These are phyloP conservation scores for Aspergillus sp. DNA, from an alignment of 2,329 filamentous ascomycete genomes.

Conservation along the genomic window DNA sequence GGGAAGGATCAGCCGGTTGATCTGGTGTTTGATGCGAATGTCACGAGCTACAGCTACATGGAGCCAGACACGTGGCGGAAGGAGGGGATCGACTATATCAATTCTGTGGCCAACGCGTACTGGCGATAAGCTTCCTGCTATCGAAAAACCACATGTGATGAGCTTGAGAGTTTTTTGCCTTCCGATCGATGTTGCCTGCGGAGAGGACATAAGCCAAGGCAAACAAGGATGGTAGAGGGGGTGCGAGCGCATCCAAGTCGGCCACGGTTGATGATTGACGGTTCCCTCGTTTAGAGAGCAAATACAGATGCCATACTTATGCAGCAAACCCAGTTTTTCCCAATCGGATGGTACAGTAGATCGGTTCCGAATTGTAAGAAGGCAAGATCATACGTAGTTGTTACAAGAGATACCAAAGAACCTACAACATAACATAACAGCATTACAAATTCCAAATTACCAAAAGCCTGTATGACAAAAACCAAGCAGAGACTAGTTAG, in stretches of 20 bases:
- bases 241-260: neutral
- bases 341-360: neutral
- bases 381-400: neutral
- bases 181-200: neutral
- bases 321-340: neutral
- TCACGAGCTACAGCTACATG: constrained; percentile 43
- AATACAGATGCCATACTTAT: neutral
- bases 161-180: neutral
- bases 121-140: constrained; percentile 21
- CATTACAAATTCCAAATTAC: neutral
- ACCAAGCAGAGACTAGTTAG: neutral
- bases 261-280: neutral
- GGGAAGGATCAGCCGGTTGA: constrained; percentile 45
- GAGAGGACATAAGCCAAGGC: neutral
- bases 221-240: neutral
- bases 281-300: neutral
- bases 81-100: constrained; percentile 35
- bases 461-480: neutral
- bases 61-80: constrained; percentile 51
- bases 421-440: too few species aligned
- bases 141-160: neutral
- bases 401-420: neutral
- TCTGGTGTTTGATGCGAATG: constrained; percentile 55
- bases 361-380: neutral
- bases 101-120: constrained; percentile 28